A percentile compares a stretch with the other conserved stretches of the same genome.
Evolutionary conservation across 495 filamentous ascomycete species (phyloP).

Genomic region (Cryomyces minteri): DNA sequence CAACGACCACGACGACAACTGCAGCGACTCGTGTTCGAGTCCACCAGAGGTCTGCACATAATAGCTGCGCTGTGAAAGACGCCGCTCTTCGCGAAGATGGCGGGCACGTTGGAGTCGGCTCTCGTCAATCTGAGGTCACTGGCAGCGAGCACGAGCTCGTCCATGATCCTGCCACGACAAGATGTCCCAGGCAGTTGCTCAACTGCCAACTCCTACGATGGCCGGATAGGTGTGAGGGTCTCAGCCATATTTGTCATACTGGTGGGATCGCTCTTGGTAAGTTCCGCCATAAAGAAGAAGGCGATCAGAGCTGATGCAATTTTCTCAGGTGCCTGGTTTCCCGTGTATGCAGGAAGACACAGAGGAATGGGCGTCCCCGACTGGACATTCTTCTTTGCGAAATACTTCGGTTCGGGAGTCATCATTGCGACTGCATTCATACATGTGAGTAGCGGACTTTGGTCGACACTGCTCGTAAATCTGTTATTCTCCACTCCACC

Average conservation of each 20-base stretch:
- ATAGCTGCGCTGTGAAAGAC: too few species aligned
- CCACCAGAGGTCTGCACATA: too few species aligned
- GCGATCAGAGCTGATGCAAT: conserved; percentile 3
- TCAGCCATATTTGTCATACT: conserved; percentile 76
- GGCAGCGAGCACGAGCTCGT: too few species aligned
- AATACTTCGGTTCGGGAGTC: conserved; percentile 24
- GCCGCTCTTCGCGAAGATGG: too few species aligned
- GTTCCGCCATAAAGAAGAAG: neutral
- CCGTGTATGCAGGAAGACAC: conserved; percentile 46
- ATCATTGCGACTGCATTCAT: conserved; percentile 46
- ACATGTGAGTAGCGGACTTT: conserved; percentile 28
- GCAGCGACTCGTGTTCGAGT: too few species aligned
- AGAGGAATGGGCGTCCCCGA: conserved; percentile 35
- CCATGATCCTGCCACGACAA: too few species aligned
- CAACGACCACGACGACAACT: too few species aligned
- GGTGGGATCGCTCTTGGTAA: conserved; percentile 48
- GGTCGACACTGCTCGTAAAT: neutral
- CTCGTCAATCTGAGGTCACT: too few species aligned
- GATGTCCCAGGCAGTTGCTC: too few species aligned
- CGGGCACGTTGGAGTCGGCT: too few species aligned
- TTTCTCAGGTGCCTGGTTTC: conserved; percentile 37
- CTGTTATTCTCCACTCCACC: neutral
- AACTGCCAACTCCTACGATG: conserved; percentile 48
- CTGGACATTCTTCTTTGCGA: conserved; percentile 56
- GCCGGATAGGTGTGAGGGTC: conserved; percentile 50